Evolutionary conservation across 345 rosid species (phyloP).

Genomic region (Lagerstroemia speciosa): DNA sequence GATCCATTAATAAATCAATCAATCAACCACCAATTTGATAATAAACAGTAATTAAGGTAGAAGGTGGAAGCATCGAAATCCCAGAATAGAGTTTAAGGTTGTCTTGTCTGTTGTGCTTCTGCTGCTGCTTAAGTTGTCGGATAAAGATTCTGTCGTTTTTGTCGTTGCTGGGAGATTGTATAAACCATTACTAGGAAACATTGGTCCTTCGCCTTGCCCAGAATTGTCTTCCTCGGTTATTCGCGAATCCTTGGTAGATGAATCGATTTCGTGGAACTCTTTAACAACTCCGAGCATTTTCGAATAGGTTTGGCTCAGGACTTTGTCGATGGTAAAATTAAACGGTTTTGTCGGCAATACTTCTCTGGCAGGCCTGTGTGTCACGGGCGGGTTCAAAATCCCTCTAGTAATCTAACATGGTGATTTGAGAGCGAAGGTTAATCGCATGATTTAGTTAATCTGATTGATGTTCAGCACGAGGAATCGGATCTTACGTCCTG

Average conservation of each 20-base stretch:
- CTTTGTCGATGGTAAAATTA: too few species aligned
- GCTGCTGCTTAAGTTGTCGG: neutral
- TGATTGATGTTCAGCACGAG: neutral
- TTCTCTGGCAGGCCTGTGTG: neutral
- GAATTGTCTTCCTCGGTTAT: neutral
- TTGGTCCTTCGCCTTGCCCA: neutral
- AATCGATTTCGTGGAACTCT: too few species aligned
- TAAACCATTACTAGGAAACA: neutral
- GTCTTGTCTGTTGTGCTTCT: neutral
- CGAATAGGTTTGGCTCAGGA: too few species aligned
- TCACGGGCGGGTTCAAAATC: neutral
- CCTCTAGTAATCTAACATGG: neutral
- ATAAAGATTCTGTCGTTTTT: neutral
- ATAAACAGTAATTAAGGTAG: neutral
- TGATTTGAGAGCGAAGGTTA: neutral
- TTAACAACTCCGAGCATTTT: too few species aligned
- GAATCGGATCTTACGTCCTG: neutral
- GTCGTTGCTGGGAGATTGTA: conserved; percentile 1
- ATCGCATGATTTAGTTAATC: neutral
- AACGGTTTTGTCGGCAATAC: neutral
- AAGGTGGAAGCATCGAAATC: neutral
- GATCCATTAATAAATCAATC: neutral
- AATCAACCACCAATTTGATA: neutral
- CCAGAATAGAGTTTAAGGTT: neutral
- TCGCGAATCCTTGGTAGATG: too few species aligned